phyloP scores from a whole-genome alignment of 495 filamentous ascomycete species.

The Penicillium bialowiezense region DNA sequence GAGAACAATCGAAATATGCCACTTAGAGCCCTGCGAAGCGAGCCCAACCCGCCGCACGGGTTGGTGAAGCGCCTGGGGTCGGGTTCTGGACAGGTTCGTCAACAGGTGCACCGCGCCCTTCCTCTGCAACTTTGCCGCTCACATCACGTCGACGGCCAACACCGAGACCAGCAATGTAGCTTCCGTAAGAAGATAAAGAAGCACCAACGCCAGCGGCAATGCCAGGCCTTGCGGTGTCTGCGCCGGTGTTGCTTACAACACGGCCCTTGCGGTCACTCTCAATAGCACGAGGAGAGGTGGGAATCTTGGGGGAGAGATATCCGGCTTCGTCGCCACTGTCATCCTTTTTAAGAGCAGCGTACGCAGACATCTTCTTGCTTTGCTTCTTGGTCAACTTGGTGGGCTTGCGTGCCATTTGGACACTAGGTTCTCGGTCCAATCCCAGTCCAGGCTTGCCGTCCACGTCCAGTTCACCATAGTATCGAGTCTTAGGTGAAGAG shows the following conservation, averaged over 20 bases:
- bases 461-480: conserved; percentile 37
- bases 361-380: conserved; percentile 32
- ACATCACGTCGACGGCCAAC: conserved; percentile 61
- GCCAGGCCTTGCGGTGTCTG: conserved; percentile 24
- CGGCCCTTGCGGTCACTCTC: conserved; percentile 46
- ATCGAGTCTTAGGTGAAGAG: conserved; percentile 27
- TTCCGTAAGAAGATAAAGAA: conserved; percentile 49
- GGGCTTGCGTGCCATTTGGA: conserved; percentile 19
- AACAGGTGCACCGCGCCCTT: conserved; percentile 59
- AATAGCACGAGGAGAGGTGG: conserved; percentile 23
- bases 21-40: conserved; percentile 44
- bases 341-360: conserved; percentile 37
- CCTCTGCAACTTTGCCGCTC: conserved; percentile 82
- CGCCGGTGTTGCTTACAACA: conserved; percentile 52
- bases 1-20: conserved; percentile 7
- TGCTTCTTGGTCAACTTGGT: conserved; percentile 35
- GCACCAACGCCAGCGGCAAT: conserved; percentile 20
- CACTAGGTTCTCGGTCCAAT: conserved; percentile 25
- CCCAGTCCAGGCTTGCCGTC: conserved; percentile 22
- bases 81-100: conserved; percentile 10
- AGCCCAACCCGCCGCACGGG: conserved; percentile 46
- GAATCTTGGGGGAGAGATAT: conserved; percentile 4
- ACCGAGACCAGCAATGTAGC: conserved; percentile 54
- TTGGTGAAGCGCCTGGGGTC: conserved; percentile 10
- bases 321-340: conserved; percentile 24